These are phyloP conservation scores for Rhizopogon salebrosus DNA, from an alignment of 768 basidiomycete species.

Conservation along the genomic window DNA sequence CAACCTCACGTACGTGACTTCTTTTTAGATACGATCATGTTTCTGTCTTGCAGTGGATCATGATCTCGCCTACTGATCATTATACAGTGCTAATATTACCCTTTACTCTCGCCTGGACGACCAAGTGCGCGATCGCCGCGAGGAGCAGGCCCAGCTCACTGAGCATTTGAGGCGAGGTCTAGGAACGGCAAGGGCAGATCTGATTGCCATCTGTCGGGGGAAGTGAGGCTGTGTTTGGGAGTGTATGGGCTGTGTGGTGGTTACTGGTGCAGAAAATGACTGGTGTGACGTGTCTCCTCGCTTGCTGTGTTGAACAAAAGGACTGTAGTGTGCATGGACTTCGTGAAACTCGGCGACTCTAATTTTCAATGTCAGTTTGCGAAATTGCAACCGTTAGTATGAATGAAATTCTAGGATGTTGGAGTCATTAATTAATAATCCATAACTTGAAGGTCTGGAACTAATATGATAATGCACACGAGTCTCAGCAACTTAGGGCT, in stretches of 20 bases:
- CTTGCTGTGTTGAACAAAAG: background rate
- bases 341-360: background rate
- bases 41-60: background rate
- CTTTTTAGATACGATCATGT: background rate
- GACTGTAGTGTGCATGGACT: background rate
- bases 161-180: constrained; percentile 12
- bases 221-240: background rate
- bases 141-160: constrained; percentile 14
- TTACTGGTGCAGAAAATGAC: background rate
- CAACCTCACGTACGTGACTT: constrained; percentile 18
- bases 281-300: background rate
- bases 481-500: too few relatives aligned
- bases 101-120: constrained; percentile 15
- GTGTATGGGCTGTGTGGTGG: too few relatives aligned
- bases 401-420: background rate
- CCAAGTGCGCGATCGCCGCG: constrained; percentile 16
- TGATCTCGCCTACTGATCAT: background rate
- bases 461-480: too few relatives aligned
- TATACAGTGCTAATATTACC: constrained; percentile 16
- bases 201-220: constrained; percentile 2
- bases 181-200: constrained; percentile 11
- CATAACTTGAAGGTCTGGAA: too few relatives aligned
- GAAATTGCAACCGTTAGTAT: background rate
- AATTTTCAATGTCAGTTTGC: background rate
- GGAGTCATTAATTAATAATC: background rate